Conservation (phyloP, 805 yeast species). For the Spathaspora passalidarum region DNA sequence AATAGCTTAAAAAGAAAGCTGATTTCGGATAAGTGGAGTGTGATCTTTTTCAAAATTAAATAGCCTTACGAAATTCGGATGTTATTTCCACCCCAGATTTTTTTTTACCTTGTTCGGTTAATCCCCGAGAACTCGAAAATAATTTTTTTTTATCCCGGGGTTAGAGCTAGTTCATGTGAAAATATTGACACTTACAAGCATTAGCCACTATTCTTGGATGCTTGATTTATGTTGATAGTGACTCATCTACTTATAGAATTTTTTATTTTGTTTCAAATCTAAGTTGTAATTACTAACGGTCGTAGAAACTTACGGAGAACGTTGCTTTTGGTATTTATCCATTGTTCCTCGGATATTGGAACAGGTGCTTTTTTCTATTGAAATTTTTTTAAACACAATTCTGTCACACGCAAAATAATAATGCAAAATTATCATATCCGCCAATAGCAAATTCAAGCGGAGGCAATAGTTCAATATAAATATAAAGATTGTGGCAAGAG, state of each 20-base stretch:
- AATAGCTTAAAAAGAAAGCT: neutral
- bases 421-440: no score
- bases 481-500: no score
- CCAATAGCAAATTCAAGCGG: no score
- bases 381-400: no score
- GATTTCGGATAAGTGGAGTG: neutral
- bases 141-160: neutral
- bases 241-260: no score
- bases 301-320: neutral
- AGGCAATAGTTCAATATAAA: no score
- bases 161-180: neutral
- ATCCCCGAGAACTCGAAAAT: neutral
- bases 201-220: no score
- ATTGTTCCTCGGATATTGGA: conserved; percentile 1
- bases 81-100: neutral
- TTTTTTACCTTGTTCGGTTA: neutral
- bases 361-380: neutral
- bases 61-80: neutral
- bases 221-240: no score
- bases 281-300: no score
- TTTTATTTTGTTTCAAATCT: no score
- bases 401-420: neutral
- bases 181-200: no score
- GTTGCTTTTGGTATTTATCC: neutral
- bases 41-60: neutral